Evolutionary conservation across 2,329 filamentous ascomycete species (phyloP).

Genomic region (Fonsecaea multimorphosa): DNA sequence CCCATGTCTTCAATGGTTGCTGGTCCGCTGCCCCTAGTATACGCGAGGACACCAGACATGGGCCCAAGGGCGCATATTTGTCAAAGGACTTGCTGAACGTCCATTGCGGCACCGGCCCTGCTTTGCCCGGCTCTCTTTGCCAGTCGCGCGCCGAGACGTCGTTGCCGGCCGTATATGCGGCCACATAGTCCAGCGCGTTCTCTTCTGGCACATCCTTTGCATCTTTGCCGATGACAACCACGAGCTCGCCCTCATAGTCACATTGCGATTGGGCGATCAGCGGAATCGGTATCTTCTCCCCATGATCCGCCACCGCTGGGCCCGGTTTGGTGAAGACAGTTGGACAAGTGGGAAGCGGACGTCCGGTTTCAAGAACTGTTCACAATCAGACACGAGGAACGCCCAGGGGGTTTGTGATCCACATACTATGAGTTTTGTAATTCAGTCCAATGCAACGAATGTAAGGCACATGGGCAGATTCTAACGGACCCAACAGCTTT

Average conservation of each 20-base stretch:
- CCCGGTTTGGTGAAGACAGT: slow-evolving; percentile 49
- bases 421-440: slow-evolving; percentile 53
- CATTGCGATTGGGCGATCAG: slow-evolving; percentile 45
- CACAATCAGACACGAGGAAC: neutral
- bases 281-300: slow-evolving; percentile 40
- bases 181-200: slow-evolving; percentile 43
- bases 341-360: slow-evolving; percentile 40
- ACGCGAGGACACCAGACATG: slow-evolving; percentile 42
- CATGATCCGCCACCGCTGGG: slow-evolving; percentile 43
- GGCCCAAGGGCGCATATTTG: slow-evolving; percentile 52
- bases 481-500: slow-evolving; percentile 1
- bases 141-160: slow-evolving; percentile 47
- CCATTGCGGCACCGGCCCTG: slow-evolving; percentile 43
- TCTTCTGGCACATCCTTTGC: slow-evolving; percentile 11
- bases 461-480: slow-evolving; percentile 57
- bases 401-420: too few relatives aligned
- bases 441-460: slow-evolving; percentile 57
- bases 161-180: slow-evolving; percentile 49
- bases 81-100: slow-evolving; percentile 46
- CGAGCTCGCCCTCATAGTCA: slow-evolving; percentile 31
- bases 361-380: neutral
- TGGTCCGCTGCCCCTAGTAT: slow-evolving; percentile 48
- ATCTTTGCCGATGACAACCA: slow-evolving; percentile 17
- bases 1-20: neutral
- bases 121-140: slow-evolving; percentile 44